Conservation (phyloP, 495 filamentous ascomycete species). For the Penicillium flavigenum region DNA sequence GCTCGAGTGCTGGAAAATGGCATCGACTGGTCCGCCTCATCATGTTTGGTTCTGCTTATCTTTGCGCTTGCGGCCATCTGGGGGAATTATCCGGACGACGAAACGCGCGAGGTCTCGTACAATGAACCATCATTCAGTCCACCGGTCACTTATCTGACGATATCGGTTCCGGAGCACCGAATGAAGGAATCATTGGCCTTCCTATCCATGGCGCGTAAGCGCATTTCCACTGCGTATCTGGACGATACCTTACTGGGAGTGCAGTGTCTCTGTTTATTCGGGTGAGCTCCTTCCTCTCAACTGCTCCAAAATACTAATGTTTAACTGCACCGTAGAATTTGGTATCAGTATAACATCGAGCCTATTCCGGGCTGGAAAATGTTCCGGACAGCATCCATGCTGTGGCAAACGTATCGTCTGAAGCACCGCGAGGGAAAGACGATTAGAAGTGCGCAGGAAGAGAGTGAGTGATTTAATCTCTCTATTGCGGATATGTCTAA, state of each 20-base stretch:
- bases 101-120: slow-evolving; percentile 24
- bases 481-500: slow-evolving; percentile 10
- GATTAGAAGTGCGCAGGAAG: slow-evolving; percentile 35
- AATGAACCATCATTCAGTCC: slow-evolving; percentile 19
- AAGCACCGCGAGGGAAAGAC: slow-evolving; percentile 26
- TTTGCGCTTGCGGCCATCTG: slow-evolving; percentile 39
- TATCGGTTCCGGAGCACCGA: slow-evolving; percentile 25
- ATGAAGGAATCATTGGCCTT: slow-evolving; percentile 31
- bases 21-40: slow-evolving; percentile 34
- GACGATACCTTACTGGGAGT: slow-evolving; percentile 37
- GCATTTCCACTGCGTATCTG: slow-evolving; percentile 33
- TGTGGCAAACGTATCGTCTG: slow-evolving; percentile 40
- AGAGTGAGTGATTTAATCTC: slow-evolving; percentile 24
- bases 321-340: slow-evolving; percentile 34
- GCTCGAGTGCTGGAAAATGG: slow-evolving; percentile 30
- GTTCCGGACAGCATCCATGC: slow-evolving; percentile 40
- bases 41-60: slow-evolving; percentile 37
- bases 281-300: slow-evolving; percentile 20
- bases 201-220: slow-evolving; percentile 36
- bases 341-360: slow-evolving; percentile 44
- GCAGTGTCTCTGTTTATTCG: slow-evolving; percentile 41
- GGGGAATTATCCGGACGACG: slow-evolving; percentile 36
- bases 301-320: not conserved
- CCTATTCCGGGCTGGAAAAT: slow-evolving; percentile 40
- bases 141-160: slow-evolving; percentile 24